These are phyloP conservation scores for Chaetomium strumarium DNA, from an alignment of 2,329 filamentous ascomycete species.

Conservation along the genomic window DNA sequence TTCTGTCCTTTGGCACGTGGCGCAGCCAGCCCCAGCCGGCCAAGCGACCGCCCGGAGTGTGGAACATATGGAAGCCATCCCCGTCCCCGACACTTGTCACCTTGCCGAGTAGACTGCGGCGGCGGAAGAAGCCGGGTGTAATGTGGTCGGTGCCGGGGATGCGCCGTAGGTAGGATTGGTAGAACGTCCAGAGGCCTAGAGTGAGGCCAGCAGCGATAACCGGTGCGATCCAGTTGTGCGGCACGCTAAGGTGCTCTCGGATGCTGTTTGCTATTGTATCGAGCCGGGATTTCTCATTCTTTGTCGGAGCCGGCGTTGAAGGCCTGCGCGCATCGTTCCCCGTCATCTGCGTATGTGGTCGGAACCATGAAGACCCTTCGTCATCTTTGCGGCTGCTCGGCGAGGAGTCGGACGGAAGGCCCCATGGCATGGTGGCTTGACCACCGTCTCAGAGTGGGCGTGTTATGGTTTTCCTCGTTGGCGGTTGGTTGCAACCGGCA, in stretches of 20 bases:
- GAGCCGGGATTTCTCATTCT: slow-evolving; percentile 33
- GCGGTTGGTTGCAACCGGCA: slow-evolving; percentile 9
- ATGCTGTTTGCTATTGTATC: slow-evolving; percentile 41
- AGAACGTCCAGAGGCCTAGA: slow-evolving; percentile 60
- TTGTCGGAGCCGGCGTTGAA: slow-evolving; percentile 10
- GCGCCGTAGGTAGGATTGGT: slow-evolving; percentile 73
- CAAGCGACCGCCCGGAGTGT: slow-evolving; percentile 84
- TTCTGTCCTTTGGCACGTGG: slow-evolving; percentile 61
- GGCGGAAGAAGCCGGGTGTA: slow-evolving; percentile 66
- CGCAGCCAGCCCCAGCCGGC: slow-evolving; percentile 92
- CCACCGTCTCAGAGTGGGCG: background rate
- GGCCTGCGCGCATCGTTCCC: background rate
- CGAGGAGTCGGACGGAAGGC: slow-evolving; percentile 11
- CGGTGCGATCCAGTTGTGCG: slow-evolving; percentile 48
- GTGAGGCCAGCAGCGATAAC: slow-evolving; percentile 48
- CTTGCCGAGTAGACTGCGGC: slow-evolving; percentile 69
- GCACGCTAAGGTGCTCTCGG: slow-evolving; percentile 51
- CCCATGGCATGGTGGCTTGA: slow-evolving; percentile 23
- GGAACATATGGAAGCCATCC: slow-evolving; percentile 90
- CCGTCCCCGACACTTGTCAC: slow-evolving; percentile 96
- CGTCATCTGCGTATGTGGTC: background rate
- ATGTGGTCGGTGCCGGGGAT: slow-evolving; percentile 75
- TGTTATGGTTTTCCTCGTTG: background rate
- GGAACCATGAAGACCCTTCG: background rate
- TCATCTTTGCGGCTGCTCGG: slow-evolving; percentile 14